Evolutionary conservation across 345 rosid species (phyloP).

Genomic region (Erysimum cheiranthoides): DNA sequence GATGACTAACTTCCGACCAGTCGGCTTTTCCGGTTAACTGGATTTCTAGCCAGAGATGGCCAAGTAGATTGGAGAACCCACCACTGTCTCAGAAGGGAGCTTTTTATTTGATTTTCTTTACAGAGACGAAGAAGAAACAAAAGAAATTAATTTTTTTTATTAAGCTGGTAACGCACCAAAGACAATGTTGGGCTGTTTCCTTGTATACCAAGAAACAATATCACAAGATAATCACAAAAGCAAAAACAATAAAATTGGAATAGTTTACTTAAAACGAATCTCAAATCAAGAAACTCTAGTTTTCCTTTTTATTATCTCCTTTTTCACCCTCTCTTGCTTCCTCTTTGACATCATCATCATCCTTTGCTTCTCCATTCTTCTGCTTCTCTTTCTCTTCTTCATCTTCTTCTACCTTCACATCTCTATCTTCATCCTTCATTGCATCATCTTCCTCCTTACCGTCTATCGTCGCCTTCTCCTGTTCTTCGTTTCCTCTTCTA

Average conservation of each 20-base stretch:
- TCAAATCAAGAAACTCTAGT: conserved; percentile 13
- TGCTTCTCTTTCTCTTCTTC: neutral
- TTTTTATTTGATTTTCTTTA: neutral
- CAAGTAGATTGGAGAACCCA: neutral
- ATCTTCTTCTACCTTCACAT: neutral
- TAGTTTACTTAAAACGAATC: neutral
- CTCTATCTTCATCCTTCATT: neutral
- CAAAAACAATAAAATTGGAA: neutral
- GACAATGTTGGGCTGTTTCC: neutral
- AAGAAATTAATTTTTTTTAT: neutral
- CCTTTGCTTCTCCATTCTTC: neutral
- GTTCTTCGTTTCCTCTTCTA: conserved; percentile 14
- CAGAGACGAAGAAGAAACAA: neutral
- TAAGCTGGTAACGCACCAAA: neutral
- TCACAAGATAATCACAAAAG: conserved; percentile 16
- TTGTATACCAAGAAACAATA: conserved; percentile 23
- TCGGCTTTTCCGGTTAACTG: neutral
- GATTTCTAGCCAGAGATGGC: neutral
- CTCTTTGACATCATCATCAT: neutral
- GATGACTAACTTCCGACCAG: neutral
- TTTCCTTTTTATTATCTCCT: neutral
- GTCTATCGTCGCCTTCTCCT: conserved; percentile 2
- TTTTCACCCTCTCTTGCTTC: conserved; percentile 26
- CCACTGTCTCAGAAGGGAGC: neutral
- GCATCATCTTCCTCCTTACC: conserved; percentile 13